These are phyloP conservation scores for Lagenidium giganteum DNA, from an alignment of 352 stramenopile species.

Conservation along the genomic window DNA sequence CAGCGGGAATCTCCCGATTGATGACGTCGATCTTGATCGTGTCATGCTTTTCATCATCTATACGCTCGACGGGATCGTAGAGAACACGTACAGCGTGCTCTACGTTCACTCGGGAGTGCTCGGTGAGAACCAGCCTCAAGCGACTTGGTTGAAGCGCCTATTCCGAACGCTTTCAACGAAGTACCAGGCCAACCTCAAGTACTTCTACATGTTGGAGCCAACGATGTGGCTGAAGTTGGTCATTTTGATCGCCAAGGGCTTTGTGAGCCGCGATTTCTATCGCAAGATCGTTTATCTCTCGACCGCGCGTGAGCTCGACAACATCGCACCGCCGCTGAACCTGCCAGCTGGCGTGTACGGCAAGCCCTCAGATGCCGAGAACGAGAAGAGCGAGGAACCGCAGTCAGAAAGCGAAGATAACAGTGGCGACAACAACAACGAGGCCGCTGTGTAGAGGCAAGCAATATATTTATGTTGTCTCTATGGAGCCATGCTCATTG, in stretches of 20 bases:
- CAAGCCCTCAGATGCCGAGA: too few relatives aligned
- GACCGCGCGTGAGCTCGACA: conserved; percentile 35
- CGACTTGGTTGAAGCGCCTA: conserved; percentile 65
- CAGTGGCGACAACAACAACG: too few relatives aligned
- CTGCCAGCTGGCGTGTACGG: too few relatives aligned
- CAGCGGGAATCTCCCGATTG: conserved; percentile 36
- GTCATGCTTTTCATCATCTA: conserved; percentile 71
- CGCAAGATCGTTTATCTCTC: conserved; percentile 74
- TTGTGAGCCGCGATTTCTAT: conserved; percentile 60
- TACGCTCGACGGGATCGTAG: conserved; percentile 52
- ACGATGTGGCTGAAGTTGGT: conserved; percentile 72
- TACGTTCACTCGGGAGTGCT: conserved; percentile 50
- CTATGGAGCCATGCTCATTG: conserved; percentile 10
- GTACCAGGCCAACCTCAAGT: conserved; percentile 53
- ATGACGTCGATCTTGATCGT: conserved; percentile 51
- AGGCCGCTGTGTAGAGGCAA: too few relatives aligned
- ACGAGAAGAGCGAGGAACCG: too few relatives aligned
- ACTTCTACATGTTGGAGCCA: conserved; percentile 77
- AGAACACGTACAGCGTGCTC: conserved; percentile 59
- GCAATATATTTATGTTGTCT: conserved; percentile 14
- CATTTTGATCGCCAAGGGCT: conserved; percentile 61
- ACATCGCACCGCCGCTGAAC: conserved; percentile 38
- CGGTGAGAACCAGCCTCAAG: conserved; percentile 45
- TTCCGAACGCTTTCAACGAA: conserved; percentile 55
- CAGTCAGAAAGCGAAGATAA: too few relatives aligned